phyloP scores from a whole-genome alignment of 306 rosid genomes.

The Medicago lupulina region DNA sequence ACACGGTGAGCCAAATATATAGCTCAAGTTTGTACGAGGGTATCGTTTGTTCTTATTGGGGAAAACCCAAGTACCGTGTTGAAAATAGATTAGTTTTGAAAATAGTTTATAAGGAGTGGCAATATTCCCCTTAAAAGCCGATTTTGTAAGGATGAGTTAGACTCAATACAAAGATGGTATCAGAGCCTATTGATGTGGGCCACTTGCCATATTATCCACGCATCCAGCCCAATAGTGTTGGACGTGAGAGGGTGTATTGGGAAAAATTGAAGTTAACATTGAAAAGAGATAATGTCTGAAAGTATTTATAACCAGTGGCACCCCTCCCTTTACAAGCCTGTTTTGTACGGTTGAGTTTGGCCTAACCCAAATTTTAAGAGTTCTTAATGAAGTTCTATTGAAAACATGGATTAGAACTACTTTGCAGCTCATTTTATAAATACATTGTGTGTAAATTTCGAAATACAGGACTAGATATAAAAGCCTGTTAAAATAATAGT shows the following conservation, averaged over 20 bases:
- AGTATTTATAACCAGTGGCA: not conserved
- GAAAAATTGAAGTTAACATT: not conserved
- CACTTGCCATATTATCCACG: too few relatives aligned
- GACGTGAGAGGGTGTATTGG: not conserved
- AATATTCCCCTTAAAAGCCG: not conserved
- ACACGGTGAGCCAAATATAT: conserved; percentile 8
- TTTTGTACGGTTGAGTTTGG: not conserved
- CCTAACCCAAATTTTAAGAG: not conserved
- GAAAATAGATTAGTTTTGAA: not conserved
- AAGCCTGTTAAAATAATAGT: conserved; percentile 15
- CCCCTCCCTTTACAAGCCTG: not conserved
- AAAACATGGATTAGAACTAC: not conserved
- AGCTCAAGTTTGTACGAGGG: too few relatives aligned
- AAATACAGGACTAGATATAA: conserved; percentile 11
- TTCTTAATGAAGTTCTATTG: not conserved
- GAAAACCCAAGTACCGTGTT: not conserved
- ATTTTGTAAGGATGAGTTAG: not conserved
- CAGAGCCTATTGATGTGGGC: not conserved
- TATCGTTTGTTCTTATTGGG: not conserved
- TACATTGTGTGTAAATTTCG: not conserved
- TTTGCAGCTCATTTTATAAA: conserved; percentile 13
- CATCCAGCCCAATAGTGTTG: not conserved
- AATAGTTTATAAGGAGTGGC: not conserved
- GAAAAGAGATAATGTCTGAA: not conserved
- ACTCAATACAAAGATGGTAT: not conserved